Conservation (phyloP, 495 filamentous ascomycete species). For the Polyplosphaeria fusca region DNA sequence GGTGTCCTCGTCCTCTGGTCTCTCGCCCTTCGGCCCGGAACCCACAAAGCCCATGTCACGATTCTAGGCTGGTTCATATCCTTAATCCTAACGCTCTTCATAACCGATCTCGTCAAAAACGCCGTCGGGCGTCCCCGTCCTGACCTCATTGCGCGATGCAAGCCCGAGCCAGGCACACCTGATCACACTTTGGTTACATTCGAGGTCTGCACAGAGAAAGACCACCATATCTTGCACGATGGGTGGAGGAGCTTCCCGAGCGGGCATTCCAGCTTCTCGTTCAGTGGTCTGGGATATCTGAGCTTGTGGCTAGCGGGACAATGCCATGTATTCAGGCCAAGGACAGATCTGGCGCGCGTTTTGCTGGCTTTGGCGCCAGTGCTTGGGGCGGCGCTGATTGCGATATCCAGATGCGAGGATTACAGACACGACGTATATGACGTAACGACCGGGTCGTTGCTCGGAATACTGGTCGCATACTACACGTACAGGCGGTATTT, state of each 20-base stretch:
- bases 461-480: constrained; percentile 72
- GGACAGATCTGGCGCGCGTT: constrained; percentile 60
- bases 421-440: constrained; percentile 95
- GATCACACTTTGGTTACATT: constrained; percentile 65
- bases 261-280: constrained; percentile 83
- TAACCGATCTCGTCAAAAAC: constrained; percentile 90
- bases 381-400: constrained; percentile 79
- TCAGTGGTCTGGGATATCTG: constrained; percentile 80
- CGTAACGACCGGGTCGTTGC: constrained; percentile 69
- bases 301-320: constrained; percentile 76
- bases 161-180: constrained; percentile 60
- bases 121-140: constrained; percentile 84
- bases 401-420: constrained; percentile 86
- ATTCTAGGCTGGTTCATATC: constrained; percentile 71
- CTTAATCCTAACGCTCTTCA: constrained; percentile 70
- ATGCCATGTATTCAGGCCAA: constrained; percentile 72
- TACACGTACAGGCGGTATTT: constrained; percentile 79
- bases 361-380: constrained; percentile 64
- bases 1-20: constrained; percentile 63
- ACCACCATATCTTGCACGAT: constrained; percentile 78
- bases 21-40: constrained; percentile 53
- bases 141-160: constrained; percentile 85
- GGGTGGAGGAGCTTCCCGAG: constrained; percentile 92
- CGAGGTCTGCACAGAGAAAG: constrained; percentile 74
- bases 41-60: constrained; percentile 83